Percentiles rank a stretch among this genome's conserved stretches.
Conservation (phyloP, 2,329 filamentous ascomycete genomes). For the Metarhizium anisopliae region DNA sequence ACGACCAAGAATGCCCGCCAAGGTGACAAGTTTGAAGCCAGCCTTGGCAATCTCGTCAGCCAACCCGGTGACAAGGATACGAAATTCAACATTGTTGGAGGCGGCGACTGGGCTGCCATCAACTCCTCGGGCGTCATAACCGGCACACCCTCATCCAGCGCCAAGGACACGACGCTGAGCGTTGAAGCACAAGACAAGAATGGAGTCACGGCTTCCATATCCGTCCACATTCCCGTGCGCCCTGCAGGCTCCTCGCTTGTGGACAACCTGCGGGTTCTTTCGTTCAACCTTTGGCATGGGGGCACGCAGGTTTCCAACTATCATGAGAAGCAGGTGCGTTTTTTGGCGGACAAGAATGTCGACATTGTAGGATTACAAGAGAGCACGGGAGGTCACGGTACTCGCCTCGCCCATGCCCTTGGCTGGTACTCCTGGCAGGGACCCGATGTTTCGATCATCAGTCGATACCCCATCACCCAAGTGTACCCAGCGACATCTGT, state of each 20-base stretch:
- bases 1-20: constrained; percentile 23
- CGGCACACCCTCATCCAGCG: constrained; percentile 17
- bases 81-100: constrained; percentile 14
- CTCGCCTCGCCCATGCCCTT: constrained; percentile 24
- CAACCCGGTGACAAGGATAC: constrained; percentile 9
- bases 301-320: constrained; percentile 25
- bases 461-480: constrained; percentile 27
- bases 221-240: constrained; percentile 22
- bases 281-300: constrained; percentile 29
- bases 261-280: constrained; percentile 21
- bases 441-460: constrained; percentile 23
- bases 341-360: constrained; percentile 18
- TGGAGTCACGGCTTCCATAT: constrained; percentile 11
- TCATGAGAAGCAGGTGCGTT: constrained; percentile 28
- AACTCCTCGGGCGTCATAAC: constrained; percentile 19
- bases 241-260: constrained; percentile 16
- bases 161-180: constrained; percentile 7
- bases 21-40: constrained; percentile 20
- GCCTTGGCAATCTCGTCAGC: constrained; percentile 21
- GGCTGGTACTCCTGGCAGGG: constrained; percentile 28
- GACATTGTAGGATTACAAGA: constrained; percentile 31
- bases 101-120: constrained; percentile 21
- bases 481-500: constrained; percentile 14
- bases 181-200: constrained; percentile 17
- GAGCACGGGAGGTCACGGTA: constrained; percentile 17